Evolutionary conservation across 192 early-diverging fungal species (phyloP), one percentile per base, ranked within the genome.

Genomic region (Thamnidium elegans): DNA sequence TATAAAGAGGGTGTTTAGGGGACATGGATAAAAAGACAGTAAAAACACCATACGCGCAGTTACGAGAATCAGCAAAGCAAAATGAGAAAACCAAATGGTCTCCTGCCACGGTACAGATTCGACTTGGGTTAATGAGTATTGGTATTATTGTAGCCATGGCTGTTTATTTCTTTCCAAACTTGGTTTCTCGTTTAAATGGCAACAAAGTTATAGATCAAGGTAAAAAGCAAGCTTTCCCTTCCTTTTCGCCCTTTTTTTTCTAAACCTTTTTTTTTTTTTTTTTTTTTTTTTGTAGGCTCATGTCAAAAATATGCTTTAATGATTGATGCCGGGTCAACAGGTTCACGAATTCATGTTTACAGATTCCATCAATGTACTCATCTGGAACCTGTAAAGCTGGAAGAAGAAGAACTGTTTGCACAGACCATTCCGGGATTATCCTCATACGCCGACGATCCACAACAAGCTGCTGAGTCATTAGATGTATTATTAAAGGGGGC

Each of bases 291-390:
- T 9, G 1, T 39, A 39, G 36, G 36, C 36, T 58, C 55, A 1
- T 59, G 58, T 45, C 58, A 59, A 13, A 87, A 90, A 69, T 92
- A 92, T 72, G 89, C 86, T 17, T 67, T 94, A 13, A 89, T 94
- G 83, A 66, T 94, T 20, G 93, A 94, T 64, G 93, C 93, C 10
- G 93, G 93, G 4, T 92, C 90, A 3, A 92, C 93, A 3, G 93
- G 91, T 44, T 93, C 91, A 3, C 89, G 93, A 30, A 89, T 94
- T 69, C 93, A 94, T 71, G 88, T 94, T 30, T 94, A 93, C 80
- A 79, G 81, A 63, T 95, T 95, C 81, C 86, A 90, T 74, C 86
- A 89, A 74, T 93, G 92, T 76, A 50, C 3, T 17, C 80, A 84
- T 61, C 62, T 70, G 36, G 68, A 75, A n/a, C 85, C 89, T 7